A percentile compares a stretch with the other conserved stretches of the same genome.
phyloP scores from a whole-genome alignment of 1,284 basidiomycete species.

The Sporisorium sorghi region DNA sequence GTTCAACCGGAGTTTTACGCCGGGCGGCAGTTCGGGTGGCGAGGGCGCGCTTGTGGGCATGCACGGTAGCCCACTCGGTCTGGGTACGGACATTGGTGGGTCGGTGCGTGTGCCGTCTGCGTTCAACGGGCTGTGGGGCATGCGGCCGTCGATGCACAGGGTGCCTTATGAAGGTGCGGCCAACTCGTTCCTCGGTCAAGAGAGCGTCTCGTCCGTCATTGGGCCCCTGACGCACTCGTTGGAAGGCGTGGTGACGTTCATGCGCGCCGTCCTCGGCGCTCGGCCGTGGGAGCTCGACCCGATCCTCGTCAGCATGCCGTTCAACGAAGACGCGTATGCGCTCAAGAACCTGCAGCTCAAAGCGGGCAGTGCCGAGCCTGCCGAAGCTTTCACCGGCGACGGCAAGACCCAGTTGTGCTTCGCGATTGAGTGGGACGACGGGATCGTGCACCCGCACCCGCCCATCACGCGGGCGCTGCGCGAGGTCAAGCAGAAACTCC shows the following conservation, averaged over 20 bases:
- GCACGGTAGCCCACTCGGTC: constrained; percentile 46
- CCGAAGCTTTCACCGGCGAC: not conserved
- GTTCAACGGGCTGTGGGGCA: constrained; percentile 44
- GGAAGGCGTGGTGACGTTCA: constrained; percentile 76
- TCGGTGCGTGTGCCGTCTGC: constrained; percentile 51
- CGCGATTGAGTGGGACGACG: constrained; percentile 67
- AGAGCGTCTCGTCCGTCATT: constrained; percentile 77
- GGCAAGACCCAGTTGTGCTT: constrained; percentile 30
- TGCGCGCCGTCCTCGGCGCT: constrained; percentile 74
- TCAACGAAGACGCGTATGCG: constrained; percentile 39
- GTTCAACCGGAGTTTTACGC: constrained; percentile 75
- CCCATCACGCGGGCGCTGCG: constrained; percentile 69
- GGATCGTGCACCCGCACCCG: constrained; percentile 67
- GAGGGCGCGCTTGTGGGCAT: constrained; percentile 51
- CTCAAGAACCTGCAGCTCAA: constrained; percentile 38
- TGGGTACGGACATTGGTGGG: constrained; percentile 58
- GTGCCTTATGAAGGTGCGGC: constrained; percentile 76
- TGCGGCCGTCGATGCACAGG: constrained; percentile 72
- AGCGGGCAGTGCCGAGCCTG: constrained; percentile 16
- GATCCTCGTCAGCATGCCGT: constrained; percentile 35
- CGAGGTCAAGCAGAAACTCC: constrained; percentile 56
- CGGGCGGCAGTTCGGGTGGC: constrained; percentile 57
- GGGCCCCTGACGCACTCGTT: constrained; percentile 78
- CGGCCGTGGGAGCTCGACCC: constrained; percentile 78
- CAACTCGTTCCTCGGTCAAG: constrained; percentile 73